Base-by-base conservation (phyloP, 2,329 filamentous ascomycete species). In the Colletotrichum horii region DNA sequence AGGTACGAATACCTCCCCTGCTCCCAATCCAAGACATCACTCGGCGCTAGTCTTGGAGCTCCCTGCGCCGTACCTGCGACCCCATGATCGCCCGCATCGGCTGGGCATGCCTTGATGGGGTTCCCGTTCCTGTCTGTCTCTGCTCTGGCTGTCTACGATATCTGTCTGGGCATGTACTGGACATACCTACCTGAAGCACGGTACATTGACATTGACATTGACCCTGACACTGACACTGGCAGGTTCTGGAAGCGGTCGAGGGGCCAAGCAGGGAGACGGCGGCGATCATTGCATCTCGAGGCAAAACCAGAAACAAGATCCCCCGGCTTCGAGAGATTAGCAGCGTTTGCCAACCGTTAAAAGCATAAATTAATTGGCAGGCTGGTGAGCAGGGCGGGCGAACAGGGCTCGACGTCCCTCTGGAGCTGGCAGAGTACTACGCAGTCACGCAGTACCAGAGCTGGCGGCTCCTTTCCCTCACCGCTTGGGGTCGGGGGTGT, bases 51-150 rank as follows among this genome's bases (percentile, higher is more conserved):
- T 70, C 38, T 73, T 61, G 56, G 61, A 65, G 43, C 55, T 62
- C 69, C 73, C 28, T 58, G 73, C 70, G 70, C 73, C 48, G 71
- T 32, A 48, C 64, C 70, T 75, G 70, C 64, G 30, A 69, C 70
- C 73, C 73, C 70, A 75, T 75, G 73, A 75, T 75, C 70, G 70
- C 70, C 56, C 58, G 34, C 64, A 55, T 75, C 73, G 73, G 73
- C 73, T 75, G 70, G 73, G 43, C 73, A 73, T 73, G 73, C 70
- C 73, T 68, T 32, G 65, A 73, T 73, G 73, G 70, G 73, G 38
- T 52, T 65, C 56, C 38, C 56, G 56, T 70, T 70, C 67, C 56
- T 62, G 67, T 68, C 64, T 11, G 24, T 55, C 43, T 52, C 43
- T 52, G 43, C 2, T 52, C 43, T 52, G 43, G 43, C 43, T 22